Conservation (phyloP, 2,329 filamentous ascomycete species). For the Pseudogymnoascus sp. region DNA sequence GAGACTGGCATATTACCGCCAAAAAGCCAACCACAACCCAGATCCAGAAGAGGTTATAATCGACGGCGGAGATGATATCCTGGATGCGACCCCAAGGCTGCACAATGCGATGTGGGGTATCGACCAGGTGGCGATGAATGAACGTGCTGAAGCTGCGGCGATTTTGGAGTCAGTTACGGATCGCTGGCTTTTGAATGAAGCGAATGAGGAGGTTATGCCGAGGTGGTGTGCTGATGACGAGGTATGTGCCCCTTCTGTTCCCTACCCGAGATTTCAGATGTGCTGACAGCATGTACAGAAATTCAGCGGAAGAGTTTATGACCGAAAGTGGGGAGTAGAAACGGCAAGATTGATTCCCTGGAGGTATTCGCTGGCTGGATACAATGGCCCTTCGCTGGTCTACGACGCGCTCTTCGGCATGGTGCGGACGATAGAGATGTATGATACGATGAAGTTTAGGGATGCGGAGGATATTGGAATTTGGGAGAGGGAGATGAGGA, state of each 20-base stretch:
- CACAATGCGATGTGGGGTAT: neutral
- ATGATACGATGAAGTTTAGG: neutral
- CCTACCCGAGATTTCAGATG: neutral
- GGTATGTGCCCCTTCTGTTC: neutral
- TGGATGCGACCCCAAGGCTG: neutral
- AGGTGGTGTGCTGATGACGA: neutral
- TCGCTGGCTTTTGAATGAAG: neutral
- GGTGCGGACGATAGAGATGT: neutral
- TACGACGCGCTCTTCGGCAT: neutral
- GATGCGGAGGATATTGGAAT: neutral
- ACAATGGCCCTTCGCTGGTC: neutral
- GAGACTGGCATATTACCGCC: neutral
- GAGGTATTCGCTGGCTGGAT: neutral
- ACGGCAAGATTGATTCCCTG: neutral
- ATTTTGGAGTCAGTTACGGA: neutral
- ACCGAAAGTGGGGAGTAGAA: neutral
- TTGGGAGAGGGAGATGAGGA: neutral
- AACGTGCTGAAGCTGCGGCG: neutral
- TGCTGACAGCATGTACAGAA: neutral
- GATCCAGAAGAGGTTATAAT: neutral
- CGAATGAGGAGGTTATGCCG: no score
- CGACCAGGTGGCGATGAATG: neutral
- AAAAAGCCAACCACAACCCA: neutral
- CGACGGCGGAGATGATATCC: no score
- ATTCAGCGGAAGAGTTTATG: neutral